phyloP scores from a whole-genome alignment of 768 basidiomycete species.

The Psilocybe tampanensis region DNA sequence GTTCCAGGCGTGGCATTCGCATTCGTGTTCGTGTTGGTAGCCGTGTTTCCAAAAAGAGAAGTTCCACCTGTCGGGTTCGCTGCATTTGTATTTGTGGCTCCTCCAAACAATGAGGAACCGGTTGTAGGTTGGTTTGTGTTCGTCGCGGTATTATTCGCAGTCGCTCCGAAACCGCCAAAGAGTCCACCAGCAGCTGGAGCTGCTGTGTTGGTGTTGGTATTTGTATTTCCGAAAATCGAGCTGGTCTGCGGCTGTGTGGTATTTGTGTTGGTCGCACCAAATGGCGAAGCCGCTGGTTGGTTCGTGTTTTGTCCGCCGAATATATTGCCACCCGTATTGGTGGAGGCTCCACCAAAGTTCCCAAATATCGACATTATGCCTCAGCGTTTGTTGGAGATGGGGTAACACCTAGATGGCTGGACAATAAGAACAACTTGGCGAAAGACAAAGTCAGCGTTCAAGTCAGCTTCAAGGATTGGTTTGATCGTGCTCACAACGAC shows the following conservation, averaged over 20 bases:
- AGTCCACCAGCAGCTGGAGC: not conserved
- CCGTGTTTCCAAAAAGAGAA: constrained; percentile 13
- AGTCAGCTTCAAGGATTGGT: not conserved
- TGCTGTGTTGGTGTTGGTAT: constrained; percentile 14
- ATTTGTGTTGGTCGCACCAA: constrained; percentile 19
- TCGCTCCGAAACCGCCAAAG: not conserved
- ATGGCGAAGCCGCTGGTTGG: constrained; percentile 14
- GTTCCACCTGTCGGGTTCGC: not conserved
- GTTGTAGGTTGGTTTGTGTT: constrained; percentile 12
- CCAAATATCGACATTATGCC: constrained; percentile 29
- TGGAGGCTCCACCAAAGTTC: constrained; percentile 19
- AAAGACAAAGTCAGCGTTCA: not conserved
- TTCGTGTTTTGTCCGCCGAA: constrained; percentile 21
- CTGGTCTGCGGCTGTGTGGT: constrained; percentile 12
- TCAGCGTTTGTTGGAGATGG: not conserved
- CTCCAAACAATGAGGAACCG: constrained; percentile 8
- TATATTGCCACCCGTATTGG: constrained; percentile 21
- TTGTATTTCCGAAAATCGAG: constrained; percentile 15
- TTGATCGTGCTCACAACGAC: not conserved
- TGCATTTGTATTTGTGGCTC: not conserved
- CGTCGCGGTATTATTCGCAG: not conserved
- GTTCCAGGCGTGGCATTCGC: not conserved
- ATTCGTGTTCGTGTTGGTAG: constrained; percentile 1
- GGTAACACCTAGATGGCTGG: too few relatives aligned
- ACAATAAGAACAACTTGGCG: too few relatives aligned